Evolutionary conservation across 805 yeast genomes (phyloP).

Genomic region (Starmerella bombicola): DNA sequence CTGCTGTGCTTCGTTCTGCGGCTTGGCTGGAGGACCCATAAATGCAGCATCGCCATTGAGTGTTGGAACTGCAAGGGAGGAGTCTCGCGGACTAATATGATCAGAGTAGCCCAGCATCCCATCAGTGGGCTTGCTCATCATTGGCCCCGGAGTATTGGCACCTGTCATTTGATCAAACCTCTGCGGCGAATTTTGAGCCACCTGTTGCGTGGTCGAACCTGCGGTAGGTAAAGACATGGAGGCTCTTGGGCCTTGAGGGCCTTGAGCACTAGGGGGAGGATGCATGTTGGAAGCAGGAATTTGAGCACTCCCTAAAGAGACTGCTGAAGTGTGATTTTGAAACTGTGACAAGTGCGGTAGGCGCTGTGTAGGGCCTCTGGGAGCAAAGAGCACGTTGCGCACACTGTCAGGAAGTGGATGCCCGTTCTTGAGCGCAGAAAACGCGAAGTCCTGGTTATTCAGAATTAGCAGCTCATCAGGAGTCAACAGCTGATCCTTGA

Average conservation of each 20-base stretch:
- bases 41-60: too few species aligned
- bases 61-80: too few species aligned
- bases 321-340: not conserved
- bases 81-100: not conserved
- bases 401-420: conserved; percentile 12
- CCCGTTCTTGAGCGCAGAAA: conserved; percentile 11
- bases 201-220: not conserved
- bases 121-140: not conserved
- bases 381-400: conserved; percentile 10
- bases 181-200: not conserved
- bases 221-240: not conserved
- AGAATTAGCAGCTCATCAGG: conserved; percentile 13
- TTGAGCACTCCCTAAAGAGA: not conserved
- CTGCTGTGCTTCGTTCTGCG: too few species aligned
- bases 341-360: conserved; percentile 11
- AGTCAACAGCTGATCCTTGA: conserved; percentile 9
- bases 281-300: not conserved
- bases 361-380: conserved; percentile 6
- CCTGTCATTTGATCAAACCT: not conserved
- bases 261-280: not conserved
- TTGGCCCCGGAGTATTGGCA: not conserved
- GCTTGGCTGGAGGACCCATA: too few species aligned
- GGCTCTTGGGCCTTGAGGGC: too few species aligned
- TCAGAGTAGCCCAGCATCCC: not conserved
- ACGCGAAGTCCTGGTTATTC: conserved; percentile 15